A percentile compares a stretch with the other conserved stretches of the same genome.
phyloP scores from a whole-genome alignment of 2,329 filamentous ascomycete genomes.

The Cladosporium sp. region DNA sequence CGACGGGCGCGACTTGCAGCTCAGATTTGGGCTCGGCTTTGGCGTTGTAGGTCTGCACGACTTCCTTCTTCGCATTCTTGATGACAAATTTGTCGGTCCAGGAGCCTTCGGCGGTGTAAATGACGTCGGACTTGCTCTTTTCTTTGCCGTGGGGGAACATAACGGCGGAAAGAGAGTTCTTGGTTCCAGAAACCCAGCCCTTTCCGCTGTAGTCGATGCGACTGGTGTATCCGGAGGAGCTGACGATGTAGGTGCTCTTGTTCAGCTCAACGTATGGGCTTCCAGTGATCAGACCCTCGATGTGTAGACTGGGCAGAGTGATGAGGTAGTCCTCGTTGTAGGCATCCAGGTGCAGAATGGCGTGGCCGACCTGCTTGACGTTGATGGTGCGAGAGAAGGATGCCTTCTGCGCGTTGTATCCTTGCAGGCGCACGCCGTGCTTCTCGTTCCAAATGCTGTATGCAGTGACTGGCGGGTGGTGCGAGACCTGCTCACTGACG shows the following conservation, averaged over 20 bases:
- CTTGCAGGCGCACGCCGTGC: constrained; percentile 72
- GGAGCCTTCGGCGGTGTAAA: constrained; percentile 83
- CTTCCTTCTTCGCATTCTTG: constrained; percentile 60
- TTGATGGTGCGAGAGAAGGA: constrained; percentile 92
- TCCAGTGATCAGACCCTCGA: constrained; percentile 86
- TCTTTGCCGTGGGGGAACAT: constrained; percentile 70
- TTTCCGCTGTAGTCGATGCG: constrained; percentile 93
- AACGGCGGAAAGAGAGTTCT: constrained; percentile 80
- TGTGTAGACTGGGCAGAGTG: constrained; percentile 85
- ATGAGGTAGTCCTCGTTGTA: constrained; percentile 78
- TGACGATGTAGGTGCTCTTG: constrained; percentile 78
- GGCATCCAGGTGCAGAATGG: constrained; percentile 71
- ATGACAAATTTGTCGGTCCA: constrained; percentile 86
- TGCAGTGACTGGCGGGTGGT: constrained; percentile 92
- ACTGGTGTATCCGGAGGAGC: constrained; percentile 80
- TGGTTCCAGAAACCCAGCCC: constrained; percentile 93
- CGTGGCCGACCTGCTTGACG: constrained; percentile 77
- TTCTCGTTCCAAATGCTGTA: constrained; percentile 88
- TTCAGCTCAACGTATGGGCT: constrained; percentile 90
- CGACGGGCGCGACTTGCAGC: constrained; percentile 69
- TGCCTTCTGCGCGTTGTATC: constrained; percentile 95
- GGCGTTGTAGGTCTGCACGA: constrained; percentile 49
- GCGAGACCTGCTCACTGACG: constrained; percentile 92
- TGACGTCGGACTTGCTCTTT: constrained; percentile 59
- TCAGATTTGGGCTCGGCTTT: constrained; percentile 58